A percentile compares a stretch with the other conserved stretches of the same genome.
Evolutionary conservation across 139 green algal genomes (phyloP).

Genomic region (Spirogloea muscicola): DNA sequence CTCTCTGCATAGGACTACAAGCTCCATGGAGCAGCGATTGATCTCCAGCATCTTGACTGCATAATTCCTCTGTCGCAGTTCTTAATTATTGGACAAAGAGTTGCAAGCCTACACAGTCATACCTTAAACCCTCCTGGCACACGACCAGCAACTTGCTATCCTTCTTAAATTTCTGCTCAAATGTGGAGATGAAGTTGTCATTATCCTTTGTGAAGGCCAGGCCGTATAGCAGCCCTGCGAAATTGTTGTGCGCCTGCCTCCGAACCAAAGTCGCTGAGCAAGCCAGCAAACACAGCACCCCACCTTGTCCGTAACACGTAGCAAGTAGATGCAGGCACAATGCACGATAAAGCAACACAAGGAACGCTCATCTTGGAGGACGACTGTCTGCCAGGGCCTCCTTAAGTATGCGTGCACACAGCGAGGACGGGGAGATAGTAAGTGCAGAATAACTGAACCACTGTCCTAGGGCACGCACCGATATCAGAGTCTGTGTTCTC

Average conservation of each 20-base stretch:
- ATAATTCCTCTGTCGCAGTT: background rate
- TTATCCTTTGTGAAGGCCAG: constrained; percentile 37
- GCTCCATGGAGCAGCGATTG: background rate
- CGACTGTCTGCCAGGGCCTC: background rate
- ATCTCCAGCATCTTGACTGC: background rate
- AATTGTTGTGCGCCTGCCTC: constrained; percentile 22
- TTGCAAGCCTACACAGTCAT: constrained; percentile 5
- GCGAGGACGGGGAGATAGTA: background rate
- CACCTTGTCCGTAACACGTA: background rate
- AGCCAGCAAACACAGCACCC: background rate
- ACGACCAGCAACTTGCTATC: constrained; percentile 36
- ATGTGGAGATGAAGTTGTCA: constrained; percentile 29
- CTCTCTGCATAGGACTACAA: background rate
- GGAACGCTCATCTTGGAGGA: background rate
- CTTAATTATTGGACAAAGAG: background rate
- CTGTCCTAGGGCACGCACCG: background rate
- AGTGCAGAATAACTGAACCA: background rate
- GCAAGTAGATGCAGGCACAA: background rate
- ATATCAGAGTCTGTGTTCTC: constrained; percentile 34
- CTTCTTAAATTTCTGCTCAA: constrained; percentile 16
- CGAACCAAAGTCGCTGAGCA: constrained; percentile 29
- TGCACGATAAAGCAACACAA: background rate
- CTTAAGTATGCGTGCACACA: background rate
- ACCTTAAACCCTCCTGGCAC: constrained; percentile 40
- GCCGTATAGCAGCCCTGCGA: constrained; percentile 30